A percentile compares a stretch with the other conserved stretches of the same genome.
phyloP scores from a whole-genome alignment of 495 filamentous ascomycete species.

The Xylaria sp. region DNA sequence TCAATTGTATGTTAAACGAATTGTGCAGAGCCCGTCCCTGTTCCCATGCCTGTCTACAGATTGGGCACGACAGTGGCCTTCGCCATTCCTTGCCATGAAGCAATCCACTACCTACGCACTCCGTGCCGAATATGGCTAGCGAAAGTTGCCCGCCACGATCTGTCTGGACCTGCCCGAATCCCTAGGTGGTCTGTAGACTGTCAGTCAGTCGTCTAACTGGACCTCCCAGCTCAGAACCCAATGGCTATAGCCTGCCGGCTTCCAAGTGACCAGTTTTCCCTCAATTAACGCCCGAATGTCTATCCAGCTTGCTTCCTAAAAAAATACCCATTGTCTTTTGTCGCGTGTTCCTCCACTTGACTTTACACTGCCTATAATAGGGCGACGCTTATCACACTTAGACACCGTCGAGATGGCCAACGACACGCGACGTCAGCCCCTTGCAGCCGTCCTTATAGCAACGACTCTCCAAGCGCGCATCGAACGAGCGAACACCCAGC shows the following conservation, averaged over 20 bases:
- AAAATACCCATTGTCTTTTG: neutral
- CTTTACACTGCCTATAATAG: neutral
- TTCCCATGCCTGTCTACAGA: neutral
- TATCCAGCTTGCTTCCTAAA: conserved; percentile 8
- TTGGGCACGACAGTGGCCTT: neutral
- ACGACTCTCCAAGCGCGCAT: conserved; percentile 88
- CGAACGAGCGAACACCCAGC: conserved; percentile 90
- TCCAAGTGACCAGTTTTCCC: conserved; percentile 7
- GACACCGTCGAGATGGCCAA: neutral
- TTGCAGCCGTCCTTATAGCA: conserved; percentile 61
- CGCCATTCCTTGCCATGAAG: neutral
- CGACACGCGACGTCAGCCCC: neutral
- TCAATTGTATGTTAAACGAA: neutral
- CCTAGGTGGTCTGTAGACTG: neutral
- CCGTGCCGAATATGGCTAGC: neutral
- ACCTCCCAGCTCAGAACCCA: neutral
- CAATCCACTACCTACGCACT: neutral
- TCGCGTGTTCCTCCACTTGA: neutral
- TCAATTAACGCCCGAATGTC: conserved; percentile 22
- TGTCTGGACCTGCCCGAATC: neutral
- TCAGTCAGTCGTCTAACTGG: neutral
- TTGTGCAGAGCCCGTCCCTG: neutral
- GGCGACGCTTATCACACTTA: neutral
- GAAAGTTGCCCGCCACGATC: neutral
- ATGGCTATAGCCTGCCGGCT: neutral